A percentile compares a stretch with the other conserved stretches of the same genome.
Conservation (phyloP, 2,329 filamentous ascomycete genomes). For the Ramularia endophylla region DNA sequence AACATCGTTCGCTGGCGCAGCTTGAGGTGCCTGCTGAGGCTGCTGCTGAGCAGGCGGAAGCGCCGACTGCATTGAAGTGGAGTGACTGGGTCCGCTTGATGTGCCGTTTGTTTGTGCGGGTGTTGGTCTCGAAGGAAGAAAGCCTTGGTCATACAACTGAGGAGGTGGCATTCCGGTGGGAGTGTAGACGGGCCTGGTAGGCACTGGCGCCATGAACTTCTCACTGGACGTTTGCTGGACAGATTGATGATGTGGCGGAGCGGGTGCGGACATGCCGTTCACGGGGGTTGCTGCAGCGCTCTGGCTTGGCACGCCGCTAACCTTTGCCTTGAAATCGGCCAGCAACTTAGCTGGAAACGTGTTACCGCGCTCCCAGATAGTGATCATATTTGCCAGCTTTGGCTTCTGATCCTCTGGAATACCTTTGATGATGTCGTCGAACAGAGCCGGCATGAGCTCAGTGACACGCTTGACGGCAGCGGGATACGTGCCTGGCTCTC, state of each 20-base stretch:
- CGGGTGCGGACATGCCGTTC: conserved; percentile 11
- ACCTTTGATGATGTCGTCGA: conserved; percentile 88
- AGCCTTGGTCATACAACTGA: conserved; percentile 27
- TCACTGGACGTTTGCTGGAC: conserved; percentile 17
- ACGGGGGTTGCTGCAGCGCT: conserved; percentile 9
- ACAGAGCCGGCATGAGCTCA: conserved; percentile 84
- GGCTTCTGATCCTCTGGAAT: conserved; percentile 96
- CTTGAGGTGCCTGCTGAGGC: conserved; percentile 6
- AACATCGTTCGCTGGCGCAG: conserved; percentile 26
- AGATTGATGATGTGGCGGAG: conserved; percentile 10
- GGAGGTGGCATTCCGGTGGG: conserved; percentile 28
- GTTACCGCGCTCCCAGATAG: conserved; percentile 95
- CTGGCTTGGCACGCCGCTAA: conserved; percentile 14
- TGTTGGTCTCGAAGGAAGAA: conserved; percentile 18
- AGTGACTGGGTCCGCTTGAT: conserved; percentile 5
- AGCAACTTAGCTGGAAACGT: conserved; percentile 83
- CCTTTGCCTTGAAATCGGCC: conserved; percentile 68
- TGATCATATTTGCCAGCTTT: conserved; percentile 90
- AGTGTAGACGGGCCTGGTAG: conserved; percentile 25
- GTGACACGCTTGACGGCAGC: conserved; percentile 95
- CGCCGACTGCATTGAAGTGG: conserved; percentile 4
- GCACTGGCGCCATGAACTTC: conserved; percentile 27
- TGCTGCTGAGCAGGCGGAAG: conserved; percentile 10
- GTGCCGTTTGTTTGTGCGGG: conserved; percentile 14
- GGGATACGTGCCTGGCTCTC: conserved; percentile 86